Conservation (phyloP, 768 basidiomycete genomes). For the Russula brevipes region DNA sequence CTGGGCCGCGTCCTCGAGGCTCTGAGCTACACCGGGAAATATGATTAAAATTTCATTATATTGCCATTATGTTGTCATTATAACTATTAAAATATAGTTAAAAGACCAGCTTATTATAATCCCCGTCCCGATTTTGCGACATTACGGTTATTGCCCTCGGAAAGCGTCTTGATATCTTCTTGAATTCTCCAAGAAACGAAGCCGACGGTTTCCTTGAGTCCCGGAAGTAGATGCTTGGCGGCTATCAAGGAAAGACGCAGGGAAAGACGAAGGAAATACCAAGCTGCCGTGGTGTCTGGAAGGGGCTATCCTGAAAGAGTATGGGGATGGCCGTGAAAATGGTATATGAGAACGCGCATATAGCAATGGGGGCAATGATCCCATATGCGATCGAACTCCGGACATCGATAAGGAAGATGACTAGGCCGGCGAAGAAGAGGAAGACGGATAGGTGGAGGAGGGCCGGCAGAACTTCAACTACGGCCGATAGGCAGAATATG, state of each 20-base stretch:
- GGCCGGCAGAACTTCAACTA: not conserved
- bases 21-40: not conserved
- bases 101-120: too few species aligned
- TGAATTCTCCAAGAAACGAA: not conserved
- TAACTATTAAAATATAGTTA: too few species aligned
- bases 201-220: not conserved
- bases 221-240: not conserved
- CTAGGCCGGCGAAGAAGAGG: constrained; percentile 3
- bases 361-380: not conserved
- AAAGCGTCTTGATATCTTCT: not conserved
- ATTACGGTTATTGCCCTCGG: not conserved
- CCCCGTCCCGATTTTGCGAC: too few species aligned
- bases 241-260: not conserved
- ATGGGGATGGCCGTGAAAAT: not conserved
- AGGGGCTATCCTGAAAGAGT: constrained; percentile 1
- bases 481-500: not conserved
- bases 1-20: not conserved
- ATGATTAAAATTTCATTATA: too few species aligned
- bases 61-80: too few species aligned
- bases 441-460: not conserved
- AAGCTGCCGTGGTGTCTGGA: constrained; percentile 1
- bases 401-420: not conserved
- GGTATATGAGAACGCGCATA: not conserved
- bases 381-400: not conserved
- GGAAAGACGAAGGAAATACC: not conserved